phyloP scores from a whole-genome alignment of 1,284 basidiomycete genomes.

The Rhodotorula sp. region DNA sequence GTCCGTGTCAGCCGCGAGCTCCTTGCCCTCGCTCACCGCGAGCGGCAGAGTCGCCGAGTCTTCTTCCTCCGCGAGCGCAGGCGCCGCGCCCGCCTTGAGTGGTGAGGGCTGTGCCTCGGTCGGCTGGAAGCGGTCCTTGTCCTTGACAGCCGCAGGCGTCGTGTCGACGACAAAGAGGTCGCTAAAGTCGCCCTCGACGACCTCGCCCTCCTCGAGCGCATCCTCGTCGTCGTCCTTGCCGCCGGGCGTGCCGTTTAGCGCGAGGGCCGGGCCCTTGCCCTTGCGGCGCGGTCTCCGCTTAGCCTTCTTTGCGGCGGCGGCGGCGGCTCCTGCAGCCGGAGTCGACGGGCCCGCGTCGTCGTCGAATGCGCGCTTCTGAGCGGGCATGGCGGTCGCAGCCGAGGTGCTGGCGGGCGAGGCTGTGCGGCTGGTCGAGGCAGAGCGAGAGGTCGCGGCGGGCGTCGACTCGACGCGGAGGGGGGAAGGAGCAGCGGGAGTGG shows the following conservation, averaged over 20 bases:
- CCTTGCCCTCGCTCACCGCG: background rate
- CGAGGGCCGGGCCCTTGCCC: background rate
- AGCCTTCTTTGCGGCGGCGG: background rate
- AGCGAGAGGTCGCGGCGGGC: background rate
- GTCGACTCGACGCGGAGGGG: conserved; percentile 12
- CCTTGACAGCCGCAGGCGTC: conserved; percentile 27
- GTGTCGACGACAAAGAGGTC: conserved; percentile 39
- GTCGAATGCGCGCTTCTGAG: conserved; percentile 26
- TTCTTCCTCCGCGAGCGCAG: background rate
- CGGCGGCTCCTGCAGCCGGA: background rate
- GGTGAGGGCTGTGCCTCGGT: background rate
- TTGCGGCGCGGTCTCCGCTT: background rate
- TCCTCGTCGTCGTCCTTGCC: background rate
- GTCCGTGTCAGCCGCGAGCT: background rate
- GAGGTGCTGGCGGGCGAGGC: background rate
- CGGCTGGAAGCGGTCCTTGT: conserved; percentile 13
- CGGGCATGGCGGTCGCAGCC: conserved; percentile 2
- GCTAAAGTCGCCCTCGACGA: conserved; percentile 36
- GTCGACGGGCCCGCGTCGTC: conserved; percentile 7
- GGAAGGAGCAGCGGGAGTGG: conserved; percentile 11
- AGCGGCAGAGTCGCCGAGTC: background rate
- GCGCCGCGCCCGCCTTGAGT: background rate
- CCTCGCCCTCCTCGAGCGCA: conserved; percentile 32
- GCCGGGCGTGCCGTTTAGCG: background rate
- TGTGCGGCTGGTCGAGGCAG: background rate